Evolutionary conservation across 768 basidiomycete species (phyloP).

Genomic region (Boletus sensibilis): DNA sequence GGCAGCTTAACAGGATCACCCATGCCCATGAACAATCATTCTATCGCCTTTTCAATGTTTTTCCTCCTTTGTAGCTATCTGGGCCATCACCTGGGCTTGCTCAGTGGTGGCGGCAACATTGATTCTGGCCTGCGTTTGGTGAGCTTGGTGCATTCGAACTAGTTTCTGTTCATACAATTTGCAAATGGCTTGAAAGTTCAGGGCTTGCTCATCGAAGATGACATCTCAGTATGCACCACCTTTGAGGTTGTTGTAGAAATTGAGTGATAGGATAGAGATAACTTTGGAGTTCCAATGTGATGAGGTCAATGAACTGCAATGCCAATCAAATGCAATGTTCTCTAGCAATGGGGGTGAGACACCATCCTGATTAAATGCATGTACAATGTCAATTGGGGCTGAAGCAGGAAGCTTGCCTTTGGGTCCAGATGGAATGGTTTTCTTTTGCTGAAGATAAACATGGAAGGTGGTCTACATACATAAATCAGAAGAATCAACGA

Average conservation of each 20-base stretch:
- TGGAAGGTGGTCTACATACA: too few relatives aligned
- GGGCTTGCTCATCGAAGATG: neutral
- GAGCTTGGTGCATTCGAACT: neutral
- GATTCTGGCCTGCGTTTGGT: neutral
- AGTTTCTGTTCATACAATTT: neutral
- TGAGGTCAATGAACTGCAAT: neutral
- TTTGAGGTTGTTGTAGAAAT: neutral
- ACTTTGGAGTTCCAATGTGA: conserved; percentile 3
- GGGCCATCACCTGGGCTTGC: neutral
- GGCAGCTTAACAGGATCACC: neutral
- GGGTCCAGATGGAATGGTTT: too few relatives aligned
- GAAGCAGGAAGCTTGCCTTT: too few relatives aligned
- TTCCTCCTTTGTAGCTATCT: neutral
- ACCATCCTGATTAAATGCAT: too few relatives aligned
- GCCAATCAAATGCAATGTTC: neutral
- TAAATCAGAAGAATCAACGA: too few relatives aligned
- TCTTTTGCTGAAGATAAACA: too few relatives aligned
- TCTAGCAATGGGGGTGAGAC: neutral
- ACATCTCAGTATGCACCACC: neutral
- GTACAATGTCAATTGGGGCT: too few relatives aligned
- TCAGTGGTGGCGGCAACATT: neutral
- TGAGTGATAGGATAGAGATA: neutral
- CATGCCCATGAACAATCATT: neutral
- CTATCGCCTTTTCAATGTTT: neutral
- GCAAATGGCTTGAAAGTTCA: neutral